Percentiles rank a stretch among this genome's conserved stretches.
Conservation (phyloP, 768 basidiomycete species). For the Macrocybe gigantea region DNA sequence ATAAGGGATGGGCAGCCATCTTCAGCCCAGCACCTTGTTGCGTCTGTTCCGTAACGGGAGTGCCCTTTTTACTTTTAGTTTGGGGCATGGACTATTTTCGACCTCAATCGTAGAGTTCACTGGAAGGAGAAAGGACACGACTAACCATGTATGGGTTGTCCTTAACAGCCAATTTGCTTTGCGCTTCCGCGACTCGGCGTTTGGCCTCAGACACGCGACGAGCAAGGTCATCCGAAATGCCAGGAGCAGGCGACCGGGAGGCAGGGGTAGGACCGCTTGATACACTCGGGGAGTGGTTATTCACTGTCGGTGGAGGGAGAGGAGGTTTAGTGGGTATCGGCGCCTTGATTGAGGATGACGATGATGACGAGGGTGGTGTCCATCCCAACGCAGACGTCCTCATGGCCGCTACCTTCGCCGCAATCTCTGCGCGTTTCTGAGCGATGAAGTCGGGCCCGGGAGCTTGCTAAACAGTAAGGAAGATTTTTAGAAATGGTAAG, state of each 20-base stretch:
- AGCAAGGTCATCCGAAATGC: conserved; percentile 55
- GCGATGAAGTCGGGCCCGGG: conserved; percentile 45
- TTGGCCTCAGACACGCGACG: conserved; percentile 82
- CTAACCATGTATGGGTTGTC: conserved; percentile 87
- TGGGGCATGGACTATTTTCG: conserved; percentile 44
- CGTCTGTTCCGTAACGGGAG: conserved; percentile 37
- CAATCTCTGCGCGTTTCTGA: conserved; percentile 78
- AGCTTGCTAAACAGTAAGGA: not conserved
- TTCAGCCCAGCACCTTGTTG: conserved; percentile 82
- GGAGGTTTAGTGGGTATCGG: conserved; percentile 34
- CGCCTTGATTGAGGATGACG: conserved; percentile 24
- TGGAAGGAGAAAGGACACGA: conserved; percentile 1
- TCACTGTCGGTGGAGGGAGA: conserved; percentile 22
- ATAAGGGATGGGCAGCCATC: conserved; percentile 85
- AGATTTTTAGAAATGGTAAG: not conserved
- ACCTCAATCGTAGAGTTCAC: not conserved
- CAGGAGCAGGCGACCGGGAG: conserved; percentile 23
- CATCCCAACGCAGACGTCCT: conserved; percentile 33
- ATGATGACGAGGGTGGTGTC: conserved; percentile 10
- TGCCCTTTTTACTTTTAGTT: conserved; percentile 37
- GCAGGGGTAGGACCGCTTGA: conserved; percentile 41
- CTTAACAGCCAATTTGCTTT: conserved; percentile 66
- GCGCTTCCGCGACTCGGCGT: conserved; percentile 76
- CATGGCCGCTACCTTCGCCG: conserved; percentile 81
- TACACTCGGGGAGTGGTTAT: conserved; percentile 24